Evolutionary conservation across 768 basidiomycete genomes (phyloP).

Genomic region (Suillus sp.): DNA sequence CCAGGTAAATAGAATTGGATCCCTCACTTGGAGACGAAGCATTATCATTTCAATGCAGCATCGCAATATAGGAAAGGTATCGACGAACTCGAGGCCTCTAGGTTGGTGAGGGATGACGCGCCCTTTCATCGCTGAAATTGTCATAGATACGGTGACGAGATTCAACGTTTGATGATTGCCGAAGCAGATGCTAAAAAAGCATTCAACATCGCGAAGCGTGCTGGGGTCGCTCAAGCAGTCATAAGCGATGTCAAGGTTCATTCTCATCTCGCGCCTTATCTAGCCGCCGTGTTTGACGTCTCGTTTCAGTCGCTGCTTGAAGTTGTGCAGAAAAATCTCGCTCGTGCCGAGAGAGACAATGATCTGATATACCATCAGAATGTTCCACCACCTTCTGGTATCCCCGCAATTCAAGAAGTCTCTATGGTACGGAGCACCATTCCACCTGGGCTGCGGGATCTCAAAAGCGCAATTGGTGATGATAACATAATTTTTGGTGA

Average conservation of each 20-base stretch:
- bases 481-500: constrained; percentile 68
- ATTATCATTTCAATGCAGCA: constrained; percentile 84
- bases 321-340: constrained; percentile 63
- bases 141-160: constrained; percentile 82
- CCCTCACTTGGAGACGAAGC: constrained; percentile 80
- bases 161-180: constrained; percentile 76
- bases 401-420: constrained; percentile 64
- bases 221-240: constrained; percentile 62
- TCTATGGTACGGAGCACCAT: constrained; percentile 63
- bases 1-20: constrained; percentile 59
- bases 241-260: constrained; percentile 78
- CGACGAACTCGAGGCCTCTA: constrained; percentile 81
- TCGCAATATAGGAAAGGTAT: constrained; percentile 87
- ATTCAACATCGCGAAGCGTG: constrained; percentile 64
- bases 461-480: constrained; percentile 52
- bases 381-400: constrained; percentile 70
- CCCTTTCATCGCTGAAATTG: neutral
- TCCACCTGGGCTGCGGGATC: constrained; percentile 60
- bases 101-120: constrained; percentile 42
- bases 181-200: constrained; percentile 69
- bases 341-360: constrained; percentile 86
- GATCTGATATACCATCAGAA: constrained; percentile 94
- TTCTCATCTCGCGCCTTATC: constrained; percentile 4
- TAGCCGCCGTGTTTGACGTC: neutral
- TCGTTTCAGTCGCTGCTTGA: constrained; percentile 69